phyloP scores from a whole-genome alignment of 1,284 basidiomycete species.

The Sporisorium iseilematis-ciliati region DNA sequence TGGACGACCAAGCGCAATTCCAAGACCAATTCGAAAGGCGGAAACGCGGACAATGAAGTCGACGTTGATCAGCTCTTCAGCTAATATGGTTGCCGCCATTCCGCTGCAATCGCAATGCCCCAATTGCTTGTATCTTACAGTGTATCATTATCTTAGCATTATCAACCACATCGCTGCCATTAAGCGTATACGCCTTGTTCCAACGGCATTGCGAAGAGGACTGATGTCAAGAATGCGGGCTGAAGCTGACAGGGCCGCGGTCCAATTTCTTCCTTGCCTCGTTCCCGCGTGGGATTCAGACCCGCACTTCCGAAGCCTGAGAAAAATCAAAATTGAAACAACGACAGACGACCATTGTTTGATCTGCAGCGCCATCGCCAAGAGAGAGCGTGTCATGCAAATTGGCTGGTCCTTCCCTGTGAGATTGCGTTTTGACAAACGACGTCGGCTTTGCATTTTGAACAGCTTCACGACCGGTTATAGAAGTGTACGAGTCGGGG shows the following conservation, averaged over 20 bases:
- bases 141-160: constrained; percentile 8
- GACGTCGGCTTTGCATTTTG: too few relatives aligned
- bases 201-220: background rate
- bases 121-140: constrained; percentile 4
- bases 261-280: too few relatives aligned
- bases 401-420: too few relatives aligned
- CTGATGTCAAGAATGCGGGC: background rate
- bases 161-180: background rate
- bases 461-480: too few relatives aligned
- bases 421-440: too few relatives aligned
- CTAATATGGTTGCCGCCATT: background rate
- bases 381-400: too few relatives aligned
- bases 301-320: too few relatives aligned
- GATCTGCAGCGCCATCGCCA: too few relatives aligned
- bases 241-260: background rate
- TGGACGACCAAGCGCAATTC: constrained; percentile 28
- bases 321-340: too few relatives aligned
- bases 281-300: too few relatives aligned
- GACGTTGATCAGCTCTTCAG: constrained; percentile 38
- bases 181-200: background rate
- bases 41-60: constrained; percentile 15
- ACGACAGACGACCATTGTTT: too few relatives aligned
- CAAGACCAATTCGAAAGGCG: constrained; percentile 6
- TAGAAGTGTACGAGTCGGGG: background rate
- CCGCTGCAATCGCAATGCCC: background rate